A percentile compares a stretch with the other conserved stretches of the same genome.
Conservation (phyloP, 1,284 basidiomycete species). For the Schizophyllum amplum region DNA sequence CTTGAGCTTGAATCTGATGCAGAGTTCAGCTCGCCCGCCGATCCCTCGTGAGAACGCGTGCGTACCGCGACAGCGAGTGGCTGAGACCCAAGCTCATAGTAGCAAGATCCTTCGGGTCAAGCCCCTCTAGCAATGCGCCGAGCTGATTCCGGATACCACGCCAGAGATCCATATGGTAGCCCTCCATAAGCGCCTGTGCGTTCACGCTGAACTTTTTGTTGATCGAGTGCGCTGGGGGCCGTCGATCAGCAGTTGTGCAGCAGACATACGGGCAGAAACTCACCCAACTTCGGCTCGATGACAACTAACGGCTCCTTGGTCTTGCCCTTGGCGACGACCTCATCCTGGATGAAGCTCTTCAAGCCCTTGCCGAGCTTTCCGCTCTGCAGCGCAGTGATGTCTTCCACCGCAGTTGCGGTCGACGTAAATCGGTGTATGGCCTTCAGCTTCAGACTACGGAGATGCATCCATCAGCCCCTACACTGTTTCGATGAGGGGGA, state of each 20-base stretch:
- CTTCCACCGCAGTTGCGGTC: conserved; percentile 97
- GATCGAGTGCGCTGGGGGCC: conserved; percentile 66
- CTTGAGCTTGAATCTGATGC: conserved; percentile 89
- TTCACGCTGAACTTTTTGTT: conserved; percentile 92
- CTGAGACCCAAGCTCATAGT: conserved; percentile 98
- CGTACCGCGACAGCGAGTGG: conserved; percentile 87
- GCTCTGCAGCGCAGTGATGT: conserved; percentile 87
- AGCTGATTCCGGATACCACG: conserved; percentile 93
- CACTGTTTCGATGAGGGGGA: conserved; percentile 1
- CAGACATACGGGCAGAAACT: conserved; percentile 21
- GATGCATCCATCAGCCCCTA: background rate
- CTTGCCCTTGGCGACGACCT: conserved; percentile 84
- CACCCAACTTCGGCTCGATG: conserved; percentile 87
- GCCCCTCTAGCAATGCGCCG: conserved; percentile 77
- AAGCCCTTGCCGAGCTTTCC: conserved; percentile 91
- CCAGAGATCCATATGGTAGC: conserved; percentile 72
- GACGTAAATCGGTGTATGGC: conserved; percentile 95
- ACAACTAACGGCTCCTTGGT: conserved; percentile 85
- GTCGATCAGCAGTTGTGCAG: background rate
- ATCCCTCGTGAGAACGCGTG: background rate
- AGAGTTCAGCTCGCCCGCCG: background rate
- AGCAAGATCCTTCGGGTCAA: conserved; percentile 92
- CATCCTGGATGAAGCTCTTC: conserved; percentile 89
- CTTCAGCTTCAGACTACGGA: conserved; percentile 79
- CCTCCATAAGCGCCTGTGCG: conserved; percentile 44